Percentiles rank a stretch among this genome's conserved stretches.
phyloP scores from a whole-genome alignment of 495 filamentous ascomycete genomes.

The Neurospora sp. region DNA sequence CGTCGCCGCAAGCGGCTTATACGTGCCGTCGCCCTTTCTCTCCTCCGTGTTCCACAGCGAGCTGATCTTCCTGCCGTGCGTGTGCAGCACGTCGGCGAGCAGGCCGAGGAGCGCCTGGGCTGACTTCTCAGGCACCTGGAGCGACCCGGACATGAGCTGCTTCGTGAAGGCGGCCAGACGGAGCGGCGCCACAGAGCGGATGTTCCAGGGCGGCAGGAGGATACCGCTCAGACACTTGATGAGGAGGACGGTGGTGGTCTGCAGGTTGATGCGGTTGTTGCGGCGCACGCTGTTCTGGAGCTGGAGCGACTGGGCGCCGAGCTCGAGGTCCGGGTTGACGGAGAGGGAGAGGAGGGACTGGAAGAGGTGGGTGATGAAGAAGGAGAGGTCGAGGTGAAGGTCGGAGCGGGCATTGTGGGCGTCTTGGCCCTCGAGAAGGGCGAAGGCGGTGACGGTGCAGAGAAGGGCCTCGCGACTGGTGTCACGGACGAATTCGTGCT shows the following conservation, averaged over 20 bases:
- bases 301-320: constrained; percentile 67
- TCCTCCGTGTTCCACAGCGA: constrained; percentile 54
- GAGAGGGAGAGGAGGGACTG: constrained; percentile 64
- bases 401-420: constrained; percentile 49
- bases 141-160: constrained; percentile 66
- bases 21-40: constrained; percentile 60
- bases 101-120: constrained; percentile 64
- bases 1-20: constrained; percentile 45
- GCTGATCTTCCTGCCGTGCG: constrained; percentile 29
- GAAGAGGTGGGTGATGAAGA: constrained; percentile 92
- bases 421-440: constrained; percentile 83
- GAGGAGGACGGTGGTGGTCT: constrained; percentile 83
- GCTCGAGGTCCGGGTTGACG: constrained; percentile 77
- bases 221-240: constrained; percentile 72
- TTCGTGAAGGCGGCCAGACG: constrained; percentile 90
- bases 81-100: constrained; percentile 60
- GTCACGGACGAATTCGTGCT: constrained; percentile 44
- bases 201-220: constrained; percentile 55
- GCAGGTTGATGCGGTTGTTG: constrained; percentile 58
- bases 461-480: constrained; percentile 78
- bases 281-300: constrained; percentile 40
- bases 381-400: constrained; percentile 81
- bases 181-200: constrained; percentile 54
- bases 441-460: constrained; percentile 90
- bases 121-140: constrained; percentile 87